Conservation (phyloP, 345 rosid species). For the Euphorbia tirucalli region DNA sequence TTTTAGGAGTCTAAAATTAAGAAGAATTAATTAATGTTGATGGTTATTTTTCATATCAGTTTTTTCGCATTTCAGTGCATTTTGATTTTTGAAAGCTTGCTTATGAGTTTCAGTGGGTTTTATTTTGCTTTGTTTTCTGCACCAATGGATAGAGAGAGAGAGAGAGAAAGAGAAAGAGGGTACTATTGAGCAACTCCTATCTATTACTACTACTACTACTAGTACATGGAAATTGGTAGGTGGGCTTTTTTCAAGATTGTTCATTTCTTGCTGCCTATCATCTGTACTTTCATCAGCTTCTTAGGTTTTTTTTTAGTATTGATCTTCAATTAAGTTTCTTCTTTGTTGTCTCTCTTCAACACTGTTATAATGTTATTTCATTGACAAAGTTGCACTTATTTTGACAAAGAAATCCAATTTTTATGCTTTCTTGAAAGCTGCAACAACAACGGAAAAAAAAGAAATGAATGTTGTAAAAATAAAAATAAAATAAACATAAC, state of each 20-base stretch:
- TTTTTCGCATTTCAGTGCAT: conserved; percentile 11
- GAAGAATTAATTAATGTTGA: conserved; percentile 26
- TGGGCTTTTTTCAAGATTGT: conserved; percentile 8
- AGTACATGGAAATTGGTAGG: conserved; percentile 3
- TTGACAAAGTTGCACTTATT: too few relatives aligned
- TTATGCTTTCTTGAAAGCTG: background rate
- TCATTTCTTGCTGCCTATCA: background rate
- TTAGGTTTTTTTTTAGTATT: background rate
- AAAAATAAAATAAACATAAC: too few relatives aligned
- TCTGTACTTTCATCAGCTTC: background rate
- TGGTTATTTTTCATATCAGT: background rate
- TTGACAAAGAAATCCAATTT: too few relatives aligned
- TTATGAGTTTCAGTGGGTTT: conserved; percentile 25
- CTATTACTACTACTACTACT: background rate
- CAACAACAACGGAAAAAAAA: background rate
- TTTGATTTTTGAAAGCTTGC: conserved; percentile 10
- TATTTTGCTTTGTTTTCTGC: conserved; percentile 34
- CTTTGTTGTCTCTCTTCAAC: background rate
- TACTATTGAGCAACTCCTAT: too few relatives aligned
- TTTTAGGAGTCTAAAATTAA: too few relatives aligned
- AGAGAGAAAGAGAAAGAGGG: too few relatives aligned
- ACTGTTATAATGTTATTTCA: too few relatives aligned
- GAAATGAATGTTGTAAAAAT: too few relatives aligned
- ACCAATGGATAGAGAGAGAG: conserved; percentile 18
- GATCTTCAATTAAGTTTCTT: background rate